phyloP scores from a whole-genome alignment of 176 grass and related monocot genomes.

The Juncus effusus region DNA sequence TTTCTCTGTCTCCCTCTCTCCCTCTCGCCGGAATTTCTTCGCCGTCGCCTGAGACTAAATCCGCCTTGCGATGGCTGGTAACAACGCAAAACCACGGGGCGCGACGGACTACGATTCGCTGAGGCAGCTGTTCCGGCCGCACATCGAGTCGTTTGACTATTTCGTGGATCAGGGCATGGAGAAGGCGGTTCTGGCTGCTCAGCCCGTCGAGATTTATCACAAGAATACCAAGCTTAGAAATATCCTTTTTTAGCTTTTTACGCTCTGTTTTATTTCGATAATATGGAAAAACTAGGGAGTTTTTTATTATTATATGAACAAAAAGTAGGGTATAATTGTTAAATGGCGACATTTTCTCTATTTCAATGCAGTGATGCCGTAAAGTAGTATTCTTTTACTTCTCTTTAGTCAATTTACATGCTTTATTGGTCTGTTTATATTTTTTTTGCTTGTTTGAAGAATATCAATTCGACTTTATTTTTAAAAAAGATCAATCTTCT shows the following conservation, averaged over 20 bases:
- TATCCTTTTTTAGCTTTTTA: constrained; percentile 53
- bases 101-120: constrained; percentile 36
- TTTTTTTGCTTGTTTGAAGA: not conserved
- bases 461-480: not conserved
- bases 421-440: constrained; percentile 7
- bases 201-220: constrained; percentile 46
- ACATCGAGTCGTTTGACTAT: constrained; percentile 77
- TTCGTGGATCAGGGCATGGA: constrained; percentile 77
- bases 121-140: constrained; percentile 64
- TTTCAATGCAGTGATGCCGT: not conserved
- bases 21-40: not conserved
- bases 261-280: not conserved
- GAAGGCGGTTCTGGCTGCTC: constrained; percentile 45
- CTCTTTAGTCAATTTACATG: not conserved
- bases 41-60: not conserved
- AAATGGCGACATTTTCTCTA: not conserved
- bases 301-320: not conserved
- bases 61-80: constrained; percentile 17
- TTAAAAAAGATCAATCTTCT: not conserved
- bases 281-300: not conserved
- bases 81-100: constrained; percentile 15
- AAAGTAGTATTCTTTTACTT: not conserved
- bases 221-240: constrained; percentile 51
- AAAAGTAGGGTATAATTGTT: too few relatives aligned
- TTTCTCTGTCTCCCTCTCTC: not conserved